Percentiles rank a stretch among this genome's conserved stretches.
phyloP scores from a whole-genome alignment of 495 filamentous ascomycete genomes.

The Viridothelium virens region DNA sequence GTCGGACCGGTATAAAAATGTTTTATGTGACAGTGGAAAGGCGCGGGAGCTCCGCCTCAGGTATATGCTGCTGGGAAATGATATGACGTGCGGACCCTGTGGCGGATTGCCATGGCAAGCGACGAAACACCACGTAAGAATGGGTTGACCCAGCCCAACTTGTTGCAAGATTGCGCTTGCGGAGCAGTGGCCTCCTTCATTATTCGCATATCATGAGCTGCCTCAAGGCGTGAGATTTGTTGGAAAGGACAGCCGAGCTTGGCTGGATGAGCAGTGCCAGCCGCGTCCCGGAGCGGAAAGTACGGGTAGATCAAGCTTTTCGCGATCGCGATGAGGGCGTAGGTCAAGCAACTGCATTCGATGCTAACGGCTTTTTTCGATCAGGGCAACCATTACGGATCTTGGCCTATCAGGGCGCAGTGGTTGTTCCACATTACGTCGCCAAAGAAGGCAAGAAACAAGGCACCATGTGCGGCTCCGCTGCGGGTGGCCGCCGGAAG shows the following conservation, averaged over 20 bases:
- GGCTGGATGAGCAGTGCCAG: background rate
- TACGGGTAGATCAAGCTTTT: background rate
- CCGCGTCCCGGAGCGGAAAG: background rate
- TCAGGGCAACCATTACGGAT: background rate
- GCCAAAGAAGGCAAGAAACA: background rate
- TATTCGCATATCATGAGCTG: background rate
- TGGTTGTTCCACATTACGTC: background rate
- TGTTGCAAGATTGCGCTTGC: background rate
- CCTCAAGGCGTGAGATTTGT: constrained; percentile 1
- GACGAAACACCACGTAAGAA: constrained; percentile 10
- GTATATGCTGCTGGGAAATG: constrained; percentile 4
- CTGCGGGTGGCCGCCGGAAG: constrained; percentile 8
- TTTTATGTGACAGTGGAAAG: background rate
- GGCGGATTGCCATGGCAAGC: background rate
- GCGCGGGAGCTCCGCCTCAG: background rate
- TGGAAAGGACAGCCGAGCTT: constrained; percentile 9
- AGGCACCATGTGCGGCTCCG: constrained; percentile 10
- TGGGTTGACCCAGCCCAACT: background rate
- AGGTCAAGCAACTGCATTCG: background rate
- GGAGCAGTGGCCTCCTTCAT: background rate
- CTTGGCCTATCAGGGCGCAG: background rate
- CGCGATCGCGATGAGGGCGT: background rate
- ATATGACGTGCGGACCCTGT: background rate
- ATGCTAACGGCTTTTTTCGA: constrained; percentile 3
- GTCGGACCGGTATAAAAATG: background rate